These are phyloP conservation scores for Eleusine indica DNA, from an alignment of 176 grass and related monocot genomes.

Conservation along the genomic window DNA sequence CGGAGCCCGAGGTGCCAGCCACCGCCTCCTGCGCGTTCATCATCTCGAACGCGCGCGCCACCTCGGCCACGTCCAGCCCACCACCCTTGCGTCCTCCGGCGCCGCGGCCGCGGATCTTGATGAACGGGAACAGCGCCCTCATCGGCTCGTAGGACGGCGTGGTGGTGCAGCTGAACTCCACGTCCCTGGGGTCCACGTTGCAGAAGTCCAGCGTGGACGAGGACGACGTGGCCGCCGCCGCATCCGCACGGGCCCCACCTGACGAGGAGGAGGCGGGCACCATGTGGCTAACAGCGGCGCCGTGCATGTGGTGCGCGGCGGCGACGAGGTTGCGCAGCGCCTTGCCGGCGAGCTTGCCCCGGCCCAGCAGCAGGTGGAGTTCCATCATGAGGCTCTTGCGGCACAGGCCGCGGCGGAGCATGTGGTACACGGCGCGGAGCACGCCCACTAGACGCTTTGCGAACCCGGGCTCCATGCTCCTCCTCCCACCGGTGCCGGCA, in stretches of 20 bases:
- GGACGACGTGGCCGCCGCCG: neutral
- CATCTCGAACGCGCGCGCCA: slow-evolving; percentile 70
- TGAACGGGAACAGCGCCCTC: slow-evolving; percentile 31
- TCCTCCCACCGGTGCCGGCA: neutral
- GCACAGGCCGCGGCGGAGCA: slow-evolving; percentile 74
- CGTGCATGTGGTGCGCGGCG: slow-evolving; percentile 21
- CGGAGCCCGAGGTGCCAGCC: neutral
- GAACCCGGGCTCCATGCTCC: slow-evolving; percentile 55
- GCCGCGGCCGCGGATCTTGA: slow-evolving; percentile 38
- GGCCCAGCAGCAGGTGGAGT: slow-evolving; percentile 67
- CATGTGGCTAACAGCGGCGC: neutral
- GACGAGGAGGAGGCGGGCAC: neutral
- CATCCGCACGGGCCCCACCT: neutral
- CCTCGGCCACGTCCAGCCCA: slow-evolving; percentile 45
- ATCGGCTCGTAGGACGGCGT: slow-evolving; percentile 47
- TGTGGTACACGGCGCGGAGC: slow-evolving; percentile 74
- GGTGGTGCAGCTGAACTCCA: slow-evolving; percentile 94
- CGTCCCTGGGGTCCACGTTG: slow-evolving; percentile 48
- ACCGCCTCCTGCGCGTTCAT: slow-evolving; percentile 43
- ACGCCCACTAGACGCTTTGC: slow-evolving; percentile 59
- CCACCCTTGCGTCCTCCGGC: neutral
- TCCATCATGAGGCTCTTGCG: slow-evolving; percentile 80
- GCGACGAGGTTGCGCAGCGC: slow-evolving; percentile 54
- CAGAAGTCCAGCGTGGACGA: slow-evolving; percentile 33
- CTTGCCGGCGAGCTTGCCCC: slow-evolving; percentile 74